These are phyloP conservation scores for Rehmannia glutinosa DNA, from an alignment of 257 asterid genomes.

Conservation along the genomic window DNA sequence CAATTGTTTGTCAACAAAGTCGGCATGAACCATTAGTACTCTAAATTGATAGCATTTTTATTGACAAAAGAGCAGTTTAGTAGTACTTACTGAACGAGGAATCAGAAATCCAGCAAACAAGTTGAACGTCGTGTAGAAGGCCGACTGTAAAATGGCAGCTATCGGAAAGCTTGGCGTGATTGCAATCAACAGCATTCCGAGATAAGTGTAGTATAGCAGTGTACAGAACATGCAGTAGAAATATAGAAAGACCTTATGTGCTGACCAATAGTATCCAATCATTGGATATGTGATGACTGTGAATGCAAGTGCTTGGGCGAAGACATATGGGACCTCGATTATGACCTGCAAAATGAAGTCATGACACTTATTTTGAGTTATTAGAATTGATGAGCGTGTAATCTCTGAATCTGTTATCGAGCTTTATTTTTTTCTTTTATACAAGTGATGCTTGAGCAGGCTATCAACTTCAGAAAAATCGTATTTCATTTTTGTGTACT, in stretches of 20 bases:
- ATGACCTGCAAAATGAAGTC: slow-evolving; percentile 31
- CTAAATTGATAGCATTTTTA: too few relatives aligned
- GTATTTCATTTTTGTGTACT: too few relatives aligned
- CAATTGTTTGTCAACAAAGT: too few relatives aligned
- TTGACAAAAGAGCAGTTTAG: too few relatives aligned
- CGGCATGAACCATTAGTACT: too few relatives aligned
- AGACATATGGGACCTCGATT: slow-evolving; percentile 50
- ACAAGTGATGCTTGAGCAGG: too few relatives aligned
- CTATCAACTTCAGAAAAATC: too few relatives aligned
- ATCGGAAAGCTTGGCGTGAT: slow-evolving; percentile 52
- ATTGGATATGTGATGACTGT: slow-evolving; percentile 52
- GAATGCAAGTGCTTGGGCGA: slow-evolving; percentile 37
- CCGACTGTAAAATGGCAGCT: slow-evolving; percentile 49
- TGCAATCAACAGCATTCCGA: slow-evolving; percentile 56
- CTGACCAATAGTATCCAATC: slow-evolving; percentile 54
- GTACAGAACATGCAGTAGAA: slow-evolving; percentile 44
- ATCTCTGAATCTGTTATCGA: too few relatives aligned
- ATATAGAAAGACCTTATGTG: slow-evolving; percentile 46
- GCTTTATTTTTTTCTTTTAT: too few relatives aligned
- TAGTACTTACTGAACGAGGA: slow-evolving; percentile 43
- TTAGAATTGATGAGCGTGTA: too few relatives aligned
- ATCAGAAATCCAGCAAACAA: slow-evolving; percentile 55
- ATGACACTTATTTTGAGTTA: not conserved
- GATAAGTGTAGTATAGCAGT: slow-evolving; percentile 44
- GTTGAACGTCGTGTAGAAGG: slow-evolving; percentile 46